These are phyloP conservation scores for Ustanciosporium gigantosporum DNA, from an alignment of 1,284 basidiomycete genomes.

Conservation along the genomic window DNA sequence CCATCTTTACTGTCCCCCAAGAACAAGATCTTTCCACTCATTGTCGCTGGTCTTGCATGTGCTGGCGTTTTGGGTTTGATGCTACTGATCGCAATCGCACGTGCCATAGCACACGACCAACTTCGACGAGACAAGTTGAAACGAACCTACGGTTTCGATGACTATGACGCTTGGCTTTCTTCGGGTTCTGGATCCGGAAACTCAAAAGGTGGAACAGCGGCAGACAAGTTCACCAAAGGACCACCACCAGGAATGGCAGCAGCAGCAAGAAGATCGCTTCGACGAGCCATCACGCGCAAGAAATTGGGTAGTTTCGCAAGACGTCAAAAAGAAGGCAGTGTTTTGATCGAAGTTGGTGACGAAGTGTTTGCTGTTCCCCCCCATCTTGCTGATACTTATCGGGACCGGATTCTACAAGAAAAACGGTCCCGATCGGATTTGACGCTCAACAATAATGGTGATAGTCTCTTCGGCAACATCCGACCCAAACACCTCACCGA, in stretches of 20 bases:
- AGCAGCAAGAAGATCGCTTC: conserved; percentile 11
- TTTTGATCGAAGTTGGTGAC: conserved; percentile 47
- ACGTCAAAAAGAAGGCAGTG: conserved; percentile 22
- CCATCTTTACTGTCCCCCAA: conserved; percentile 11
- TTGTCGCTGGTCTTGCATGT: conserved; percentile 18
- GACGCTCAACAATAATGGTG: not conserved
- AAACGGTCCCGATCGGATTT: conserved; percentile 1
- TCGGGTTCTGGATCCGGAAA: not conserved
- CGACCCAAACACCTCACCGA: conserved; percentile 14
- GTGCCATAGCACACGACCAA: conserved; percentile 19
- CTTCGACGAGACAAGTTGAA: conserved; percentile 23
- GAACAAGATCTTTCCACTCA: conserved; percentile 41
- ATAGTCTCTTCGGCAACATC: conserved; percentile 5
- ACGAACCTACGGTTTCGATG: conserved; percentile 12
- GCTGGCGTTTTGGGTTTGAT: conserved; percentile 24
- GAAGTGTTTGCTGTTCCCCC: conserved; percentile 45
- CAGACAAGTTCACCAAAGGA: conserved; percentile 8
- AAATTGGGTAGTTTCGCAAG: conserved; percentile 39
- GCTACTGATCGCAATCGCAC: conserved; percentile 33
- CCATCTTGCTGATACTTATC: conserved; percentile 37
- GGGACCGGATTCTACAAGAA: conserved; percentile 15
- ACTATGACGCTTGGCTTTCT: too few species aligned
- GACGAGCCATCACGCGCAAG: conserved; percentile 29
- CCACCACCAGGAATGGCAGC: not conserved
- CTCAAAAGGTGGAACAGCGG: not conserved